Evolutionary conservation across 306 rosid genomes (phyloP), one percentile per base, ranked within the genome.

Genomic region (Vigna nakashimae): DNA sequence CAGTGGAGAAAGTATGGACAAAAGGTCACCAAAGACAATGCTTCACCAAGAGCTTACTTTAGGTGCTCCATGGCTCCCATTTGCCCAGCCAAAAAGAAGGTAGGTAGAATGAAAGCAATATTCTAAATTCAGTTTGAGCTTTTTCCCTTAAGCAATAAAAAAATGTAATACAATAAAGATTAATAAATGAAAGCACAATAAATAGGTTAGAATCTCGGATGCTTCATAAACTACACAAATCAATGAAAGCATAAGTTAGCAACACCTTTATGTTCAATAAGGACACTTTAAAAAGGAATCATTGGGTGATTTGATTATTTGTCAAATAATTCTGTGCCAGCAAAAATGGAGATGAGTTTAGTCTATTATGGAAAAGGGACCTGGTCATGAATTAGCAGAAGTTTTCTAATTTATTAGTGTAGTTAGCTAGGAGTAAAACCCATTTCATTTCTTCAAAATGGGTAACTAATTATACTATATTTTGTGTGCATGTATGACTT

Each of bases 1-100:
- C 91, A 85, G 48, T 91, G 97, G 97, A 88, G 94, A 65, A 91
- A 91, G 86, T 91, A 91, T 79, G 97, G 97, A 13, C 94, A 91
- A 65, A 91, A 91, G 79, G 91, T 91, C 36, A 91, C 97, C 65
- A 91, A 91, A 84, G 91, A 90, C 51, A 88, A 90, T 79, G 89
- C 86, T 4, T 88, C 83, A 60, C 97, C 97, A 52, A 74, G 97
- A 87, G 97, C 97, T 84, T 91, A 91, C 81, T 90, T 80, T 42
- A 90, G 91, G 84, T 90, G 97, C 34, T 87, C 91, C 56, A 79
- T 87, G 87, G 89, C 97, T 77, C 97, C 94, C 5, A 58, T 30
- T 30, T 91, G 97, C 76, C 88, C 89, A 0, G 97, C 86, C 66
- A 91, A 91, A 79, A 91, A 90, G 91, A 91, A 88, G 97, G 97